Percentiles rank a stretch among this genome's conserved stretches.
Evolutionary conservation across 495 filamentous ascomycete genomes (phyloP).

Genomic region (Penicillium salamii): DNA sequence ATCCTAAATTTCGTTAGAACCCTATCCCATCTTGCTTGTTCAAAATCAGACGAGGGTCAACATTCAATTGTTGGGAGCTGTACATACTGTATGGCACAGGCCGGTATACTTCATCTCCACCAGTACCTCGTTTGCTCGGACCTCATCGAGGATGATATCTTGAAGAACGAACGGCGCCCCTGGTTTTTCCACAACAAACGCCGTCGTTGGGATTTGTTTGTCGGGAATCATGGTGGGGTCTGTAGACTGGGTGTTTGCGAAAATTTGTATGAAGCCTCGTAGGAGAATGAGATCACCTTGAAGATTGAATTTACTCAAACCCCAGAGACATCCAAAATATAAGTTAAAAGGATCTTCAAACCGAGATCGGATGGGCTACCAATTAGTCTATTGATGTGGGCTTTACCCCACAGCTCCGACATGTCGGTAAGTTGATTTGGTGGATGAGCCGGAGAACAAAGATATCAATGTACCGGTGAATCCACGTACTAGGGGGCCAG

Average conservation of each 20-base stretch:
- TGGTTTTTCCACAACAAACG: slow-evolving; percentile 28
- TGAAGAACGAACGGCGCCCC: slow-evolving; percentile 24
- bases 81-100: slow-evolving; percentile 32
- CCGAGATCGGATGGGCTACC: background rate
- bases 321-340: no score
- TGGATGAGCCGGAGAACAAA: background rate
- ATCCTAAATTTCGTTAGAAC: slow-evolving; percentile 13
- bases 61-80: background rate
- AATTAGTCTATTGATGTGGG: background rate
- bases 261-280: no score
- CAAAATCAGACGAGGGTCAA: background rate
- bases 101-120: slow-evolving; percentile 37
- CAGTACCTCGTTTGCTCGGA: slow-evolving; percentile 26
- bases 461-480: background rate
- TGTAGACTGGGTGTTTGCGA: background rate
- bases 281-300: no score
- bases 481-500: no score
- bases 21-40: no score
- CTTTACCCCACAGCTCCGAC: background rate
- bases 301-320: no score
- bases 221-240: slow-evolving; percentile 15
- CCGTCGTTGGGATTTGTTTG: slow-evolving; percentile 21
- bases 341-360: background rate
- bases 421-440: background rate
- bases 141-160: slow-evolving; percentile 29